Base-by-base conservation (phyloP, 306 rosid genomes). In the Vachellia pachyceras region DNA sequence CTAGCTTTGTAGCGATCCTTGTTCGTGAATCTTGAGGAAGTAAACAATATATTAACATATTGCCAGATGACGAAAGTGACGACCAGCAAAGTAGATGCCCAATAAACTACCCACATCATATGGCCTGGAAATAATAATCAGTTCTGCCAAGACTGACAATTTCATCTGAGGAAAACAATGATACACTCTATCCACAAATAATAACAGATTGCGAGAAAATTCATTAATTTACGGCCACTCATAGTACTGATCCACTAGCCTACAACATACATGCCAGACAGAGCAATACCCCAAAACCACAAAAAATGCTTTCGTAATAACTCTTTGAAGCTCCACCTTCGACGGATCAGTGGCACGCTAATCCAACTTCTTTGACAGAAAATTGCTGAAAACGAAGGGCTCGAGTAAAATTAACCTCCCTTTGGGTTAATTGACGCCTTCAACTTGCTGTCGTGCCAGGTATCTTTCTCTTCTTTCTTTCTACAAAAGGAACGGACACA, bases 381-480 rank as follows among this genome's bases (percentile, higher is more conserved):
- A 89, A 79, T 35, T 75, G 73, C 55, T 65, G 75, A 83, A 73
- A 83, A 73, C 49, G 52, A 79, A 78, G 69, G 60, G 61, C 72
- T 78, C 77, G 17, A 60, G 76, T 36, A 57, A 75, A 46, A 54
- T 39, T 40, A 73, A 37, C 80, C 78, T 47, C 58, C 66, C 81
- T 81, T 85, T 84, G 8, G n/a, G 20, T 22, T 70, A 88, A 82
- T 87, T 91, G 25, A 89, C 93, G 44, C 93, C 99, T 89, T 90
- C 93, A 60, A 84, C 97, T 80, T 91, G 98, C 84, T 95, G 99
- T 82, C 82, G 88, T 5, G 98, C 99, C 79, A 93, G 87, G 88
- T 95, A 95, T 85, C 98, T 90, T 84, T 93, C 99, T 89, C 99
- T 87, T 77, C 99, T 90, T 89, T 95, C 99, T 93, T 93, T 95